Percentiles rank a stretch among this genome's conserved stretches.
phyloP scores from a whole-genome alignment of 108 stramenopile genomes.

The Nitzschia palea region DNA sequence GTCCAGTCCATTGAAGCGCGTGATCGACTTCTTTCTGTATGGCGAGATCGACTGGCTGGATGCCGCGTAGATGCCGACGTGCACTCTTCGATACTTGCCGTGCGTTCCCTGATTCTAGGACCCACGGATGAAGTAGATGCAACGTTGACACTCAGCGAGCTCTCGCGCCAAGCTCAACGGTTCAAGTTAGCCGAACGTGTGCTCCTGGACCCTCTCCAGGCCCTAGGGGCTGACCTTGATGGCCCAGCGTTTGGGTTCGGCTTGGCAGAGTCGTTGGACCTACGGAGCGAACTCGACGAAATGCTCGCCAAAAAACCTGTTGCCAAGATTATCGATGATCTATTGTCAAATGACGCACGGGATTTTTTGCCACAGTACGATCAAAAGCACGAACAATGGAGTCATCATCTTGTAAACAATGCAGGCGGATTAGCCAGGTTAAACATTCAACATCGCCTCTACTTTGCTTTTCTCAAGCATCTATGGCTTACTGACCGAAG shows the following conservation, averaged over 20 bases:
- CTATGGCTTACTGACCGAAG: constrained; percentile 78
- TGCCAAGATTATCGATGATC: constrained; percentile 25
- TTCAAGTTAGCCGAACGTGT: constrained; percentile 81
- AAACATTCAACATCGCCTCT: constrained; percentile 78
- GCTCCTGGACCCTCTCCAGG: constrained; percentile 73
- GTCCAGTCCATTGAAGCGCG: constrained; percentile 50
- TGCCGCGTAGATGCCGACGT: constrained; percentile 89
- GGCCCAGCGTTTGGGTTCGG: constrained; percentile 74
- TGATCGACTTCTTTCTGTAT: constrained; percentile 66
- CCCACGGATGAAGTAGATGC: constrained; percentile 92
- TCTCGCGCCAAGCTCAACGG: constrained; percentile 89
- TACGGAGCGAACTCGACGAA: constrained; percentile 34
- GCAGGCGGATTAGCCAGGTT: constrained; percentile 73
- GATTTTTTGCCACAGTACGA: constrained; percentile 52
- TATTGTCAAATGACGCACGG: constrained; percentile 13
- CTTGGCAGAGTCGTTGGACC: constrained; percentile 35
- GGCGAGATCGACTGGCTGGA: constrained; percentile 81
- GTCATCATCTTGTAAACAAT: constrained; percentile 49
- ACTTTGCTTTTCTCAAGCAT: constrained; percentile 93
- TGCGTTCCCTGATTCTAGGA: constrained; percentile 85
- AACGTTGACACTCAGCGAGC: constrained; percentile 86
- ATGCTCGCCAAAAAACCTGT: constrained; percentile 10
- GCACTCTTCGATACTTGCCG: constrained; percentile 85
- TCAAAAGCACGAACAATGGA: constrained; percentile 55
- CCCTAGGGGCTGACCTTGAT: constrained; percentile 63